phyloP scores from a whole-genome alignment of 164 flowering plant genomes.

The Santalum album region DNA sequence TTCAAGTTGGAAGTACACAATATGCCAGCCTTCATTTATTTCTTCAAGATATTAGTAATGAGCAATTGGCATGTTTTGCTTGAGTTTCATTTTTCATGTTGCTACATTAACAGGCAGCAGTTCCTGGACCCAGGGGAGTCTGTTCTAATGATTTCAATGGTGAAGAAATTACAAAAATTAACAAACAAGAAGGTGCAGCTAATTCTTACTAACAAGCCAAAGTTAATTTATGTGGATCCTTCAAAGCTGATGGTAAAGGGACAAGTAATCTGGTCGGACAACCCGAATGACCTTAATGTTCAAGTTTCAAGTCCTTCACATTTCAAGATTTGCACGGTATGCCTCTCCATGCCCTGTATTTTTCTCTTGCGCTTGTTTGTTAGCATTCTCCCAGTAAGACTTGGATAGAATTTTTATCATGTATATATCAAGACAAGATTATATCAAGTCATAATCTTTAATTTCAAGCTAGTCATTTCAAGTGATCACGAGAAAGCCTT shows the following conservation, averaged over 20 bases:
- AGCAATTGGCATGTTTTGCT: too few species aligned
- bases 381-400: too few species aligned
- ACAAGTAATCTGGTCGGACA: conserved; percentile 83
- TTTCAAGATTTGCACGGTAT: conserved; percentile 88
- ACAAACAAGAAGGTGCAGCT: conserved; percentile 97
- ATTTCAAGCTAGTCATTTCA: not conserved
- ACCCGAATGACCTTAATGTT: conserved; percentile 67
- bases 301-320: conserved; percentile 70
- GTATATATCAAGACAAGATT: too few species aligned
- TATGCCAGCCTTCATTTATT: too few species aligned
- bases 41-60: too few species aligned
- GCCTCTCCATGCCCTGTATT: conserved; percentile 2
- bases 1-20: too few species aligned
- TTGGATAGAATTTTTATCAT: too few species aligned
- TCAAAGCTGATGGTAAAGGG: conserved; percentile 70
- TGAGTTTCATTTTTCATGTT: not conserved
- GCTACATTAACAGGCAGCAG: conserved; percentile 58
- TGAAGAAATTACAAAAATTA: conserved; percentile 81
- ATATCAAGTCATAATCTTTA: not conserved
- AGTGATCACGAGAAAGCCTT: too few species aligned
- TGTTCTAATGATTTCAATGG: conserved; percentile 90
- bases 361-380: too few species aligned
- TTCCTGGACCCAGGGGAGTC: conserved; percentile 96
- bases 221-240: conserved; percentile 84
- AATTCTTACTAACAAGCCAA: conserved; percentile 94